Percentiles rank a stretch among this genome's conserved stretches.
Evolutionary conservation across 495 filamentous ascomycete species (phyloP).

Genomic region (Trichoderma virens): DNA sequence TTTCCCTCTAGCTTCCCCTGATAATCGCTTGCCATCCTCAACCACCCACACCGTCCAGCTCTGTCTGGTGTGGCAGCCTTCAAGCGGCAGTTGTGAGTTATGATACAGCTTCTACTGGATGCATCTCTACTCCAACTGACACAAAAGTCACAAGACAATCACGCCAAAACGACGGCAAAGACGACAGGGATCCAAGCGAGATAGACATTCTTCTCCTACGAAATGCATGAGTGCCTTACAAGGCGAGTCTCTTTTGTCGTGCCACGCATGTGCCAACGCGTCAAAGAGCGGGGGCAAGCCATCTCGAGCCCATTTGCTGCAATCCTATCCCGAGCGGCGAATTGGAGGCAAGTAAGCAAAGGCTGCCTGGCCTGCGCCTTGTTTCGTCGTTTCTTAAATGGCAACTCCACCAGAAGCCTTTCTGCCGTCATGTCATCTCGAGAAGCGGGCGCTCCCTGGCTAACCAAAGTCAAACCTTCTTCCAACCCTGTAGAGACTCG

Average conservation of each 20-base stretch:
- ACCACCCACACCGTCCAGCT: too few species aligned
- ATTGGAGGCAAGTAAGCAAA: background rate
- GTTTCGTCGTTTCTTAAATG: background rate
- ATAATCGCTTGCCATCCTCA: too few species aligned
- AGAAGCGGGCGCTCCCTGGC: background rate
- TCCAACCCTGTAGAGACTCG: background rate
- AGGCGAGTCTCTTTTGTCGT: background rate
- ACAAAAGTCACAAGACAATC: too few species aligned
- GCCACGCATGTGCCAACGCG: slow-evolving; percentile 9
- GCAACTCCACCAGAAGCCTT: background rate
- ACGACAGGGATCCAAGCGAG: too few species aligned
- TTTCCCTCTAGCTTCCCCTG: too few species aligned
- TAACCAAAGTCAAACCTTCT: slow-evolving; percentile 10
- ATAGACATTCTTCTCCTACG: too few species aligned
- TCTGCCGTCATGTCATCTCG: background rate
- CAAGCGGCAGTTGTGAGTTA: too few species aligned
- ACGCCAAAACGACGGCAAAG: too few species aligned
- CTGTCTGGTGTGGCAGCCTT: too few species aligned
- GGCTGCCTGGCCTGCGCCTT: background rate
- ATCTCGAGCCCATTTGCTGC: background rate
- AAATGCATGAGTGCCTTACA: slow-evolving; percentile 5
- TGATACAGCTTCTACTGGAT: too few species aligned
- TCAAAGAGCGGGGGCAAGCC: background rate
- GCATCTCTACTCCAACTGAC: too few species aligned
- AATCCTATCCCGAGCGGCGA: slow-evolving; percentile 1